Evolutionary conservation across 2,329 filamentous ascomycete genomes (phyloP), one percentile per base, ranked within the genome.

Genomic region (Venturia pyrina): DNA sequence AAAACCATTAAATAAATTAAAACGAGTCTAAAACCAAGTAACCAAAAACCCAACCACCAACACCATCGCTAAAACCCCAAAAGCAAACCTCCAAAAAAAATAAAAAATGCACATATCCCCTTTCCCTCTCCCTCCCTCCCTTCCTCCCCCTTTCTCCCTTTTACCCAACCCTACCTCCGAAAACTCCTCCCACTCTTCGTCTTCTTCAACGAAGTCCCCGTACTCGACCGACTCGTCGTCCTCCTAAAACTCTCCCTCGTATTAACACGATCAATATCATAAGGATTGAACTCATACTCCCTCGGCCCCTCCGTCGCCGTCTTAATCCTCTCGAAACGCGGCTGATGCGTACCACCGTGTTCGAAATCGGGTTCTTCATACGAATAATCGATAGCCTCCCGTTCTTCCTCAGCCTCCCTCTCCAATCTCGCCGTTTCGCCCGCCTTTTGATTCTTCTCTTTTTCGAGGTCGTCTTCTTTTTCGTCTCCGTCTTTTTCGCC

Each of bases 241-340:
- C 34, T 59, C 63, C 21, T 21, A 24, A 82, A 82, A 66, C 76
- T 79, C 65, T 81, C 79, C 66, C 76, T 71, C 37, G 80, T 82
- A 67, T 81, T 75, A 17, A 81, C 76, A 1, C 79, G 76, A 68
- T 82, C 80, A 50, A 82, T 76, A 65, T 80, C 79, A 68, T 78
- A 82, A 5, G 80, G 80, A 68, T 77, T 81, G 46, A 65, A 67
- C n/a, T 78, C 75, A 59, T 80, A 75, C 1, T 59, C 53, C 24
- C 19, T 19, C 8, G 32, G 53, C 5, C 28, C 32, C 28, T 75
- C 71, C 11, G 70, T 46, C 50, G 70, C 73, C 0, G 76, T 72
- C 71, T 77, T 78, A 71, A 79, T 74, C 69, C 73, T 72, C 66
- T 74, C 74, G 63, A 78, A 78, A 5, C 69, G 70, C 7, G 74